Evolutionary conservation across 495 filamentous ascomycete species (phyloP).

Genomic region (Tetracladium setigerum): DNA sequence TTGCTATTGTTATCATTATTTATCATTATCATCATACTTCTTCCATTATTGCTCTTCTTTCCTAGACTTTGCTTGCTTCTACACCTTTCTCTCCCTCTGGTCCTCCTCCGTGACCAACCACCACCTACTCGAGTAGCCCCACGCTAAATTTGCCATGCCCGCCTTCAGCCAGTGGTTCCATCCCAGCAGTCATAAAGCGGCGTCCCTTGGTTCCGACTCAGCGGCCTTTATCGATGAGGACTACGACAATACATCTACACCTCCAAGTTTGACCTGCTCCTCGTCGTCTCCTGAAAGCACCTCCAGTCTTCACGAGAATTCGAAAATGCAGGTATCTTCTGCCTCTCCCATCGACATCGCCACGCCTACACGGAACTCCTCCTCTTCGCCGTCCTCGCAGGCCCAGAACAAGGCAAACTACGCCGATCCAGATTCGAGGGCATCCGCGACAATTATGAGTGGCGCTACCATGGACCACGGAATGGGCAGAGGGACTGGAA

Average conservation of each 20-base stretch:
- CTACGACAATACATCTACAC: constrained; percentile 7
- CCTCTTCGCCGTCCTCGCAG: constrained; percentile 49
- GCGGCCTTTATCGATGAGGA: constrained; percentile 7
- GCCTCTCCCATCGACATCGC: constrained; percentile 57
- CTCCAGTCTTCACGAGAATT: not conserved
- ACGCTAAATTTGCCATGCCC: no score
- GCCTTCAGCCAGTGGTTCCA: no score
- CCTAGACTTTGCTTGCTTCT: no score
- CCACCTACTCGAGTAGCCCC: no score
- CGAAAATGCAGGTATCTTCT: constrained; percentile 18
- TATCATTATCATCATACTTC: no score
- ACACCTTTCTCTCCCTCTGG: no score
- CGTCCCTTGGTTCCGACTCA: constrained; percentile 5
- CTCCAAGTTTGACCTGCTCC: constrained; percentile 8
- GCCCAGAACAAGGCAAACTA: constrained; percentile 46
- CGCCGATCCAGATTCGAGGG: constrained; percentile 29
- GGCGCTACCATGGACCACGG: constrained; percentile 49
- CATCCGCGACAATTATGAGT: constrained; percentile 48
- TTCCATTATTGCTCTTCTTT: no score
- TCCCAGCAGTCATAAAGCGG: no score
- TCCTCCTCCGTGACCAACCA: no score
- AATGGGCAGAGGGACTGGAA: constrained; percentile 40
- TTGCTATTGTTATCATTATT: no score
- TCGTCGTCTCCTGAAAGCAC: constrained; percentile 14
- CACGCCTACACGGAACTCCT: constrained; percentile 47